Evolutionary conservation across 192 early-diverging fungal species (phyloP).

Genomic region (Backusella circina): DNA sequence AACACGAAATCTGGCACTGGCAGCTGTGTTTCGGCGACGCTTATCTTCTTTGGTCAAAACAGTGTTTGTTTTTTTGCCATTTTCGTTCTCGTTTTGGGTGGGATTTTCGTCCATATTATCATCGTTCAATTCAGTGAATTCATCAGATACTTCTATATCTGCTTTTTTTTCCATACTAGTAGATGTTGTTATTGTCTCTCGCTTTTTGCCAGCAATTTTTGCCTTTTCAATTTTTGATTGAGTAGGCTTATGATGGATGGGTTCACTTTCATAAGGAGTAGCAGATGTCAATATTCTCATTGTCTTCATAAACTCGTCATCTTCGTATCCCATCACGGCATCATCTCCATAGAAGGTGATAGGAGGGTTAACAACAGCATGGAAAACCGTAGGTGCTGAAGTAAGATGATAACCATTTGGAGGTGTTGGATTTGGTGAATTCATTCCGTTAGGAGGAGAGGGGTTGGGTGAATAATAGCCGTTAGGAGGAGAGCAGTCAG

Average conservation of each 20-base stretch:
- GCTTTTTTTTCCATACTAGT: neutral
- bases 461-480: slow-evolving; percentile 13
- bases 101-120: neutral
- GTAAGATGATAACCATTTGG: slow-evolving; percentile 9
- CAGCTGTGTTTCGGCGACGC: slow-evolving; percentile 89
- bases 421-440: slow-evolving; percentile 9
- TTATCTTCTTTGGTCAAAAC: slow-evolving; percentile 73
- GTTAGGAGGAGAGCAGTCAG: slow-evolving; percentile 12
- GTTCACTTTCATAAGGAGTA: neutral
- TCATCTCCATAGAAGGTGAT: slow-evolving; percentile 10
- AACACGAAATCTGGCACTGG: slow-evolving; percentile 88
- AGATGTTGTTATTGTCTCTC: neutral
- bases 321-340: neutral
- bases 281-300: slow-evolving; percentile 6
- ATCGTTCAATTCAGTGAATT: neutral
- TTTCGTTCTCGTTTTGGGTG: neutral
- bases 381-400: neutral
- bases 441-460: slow-evolving; percentile 7
- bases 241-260: neutral
- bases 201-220: neutral
- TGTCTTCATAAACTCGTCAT: slow-evolving; percentile 10
- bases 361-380: slow-evolving; percentile 5
- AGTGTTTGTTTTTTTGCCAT: neutral
- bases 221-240: neutral
- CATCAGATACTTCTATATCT: neutral